Conservation (phyloP, 768 basidiomycete species). For the Porphyrellus cyaneotinctus region DNA sequence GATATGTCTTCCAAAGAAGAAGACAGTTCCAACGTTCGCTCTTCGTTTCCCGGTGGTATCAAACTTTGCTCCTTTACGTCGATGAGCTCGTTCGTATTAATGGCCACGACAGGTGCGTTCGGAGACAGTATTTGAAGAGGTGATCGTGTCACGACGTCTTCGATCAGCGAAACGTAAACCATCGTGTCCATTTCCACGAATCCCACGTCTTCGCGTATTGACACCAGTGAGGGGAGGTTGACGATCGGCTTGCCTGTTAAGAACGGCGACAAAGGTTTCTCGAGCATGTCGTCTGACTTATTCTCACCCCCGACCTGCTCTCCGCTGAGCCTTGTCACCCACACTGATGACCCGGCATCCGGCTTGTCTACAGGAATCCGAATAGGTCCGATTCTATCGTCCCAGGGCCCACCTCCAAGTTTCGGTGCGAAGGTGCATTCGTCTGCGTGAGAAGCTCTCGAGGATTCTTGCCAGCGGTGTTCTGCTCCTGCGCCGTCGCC, state of each 20-base stretch:
- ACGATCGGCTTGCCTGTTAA: not conserved
- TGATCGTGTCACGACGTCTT: constrained; percentile 13
- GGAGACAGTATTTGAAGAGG: constrained; percentile 6
- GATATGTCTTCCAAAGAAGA: not conserved
- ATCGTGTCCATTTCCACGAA: not conserved
- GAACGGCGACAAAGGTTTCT: not conserved
- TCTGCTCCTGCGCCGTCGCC: not conserved
- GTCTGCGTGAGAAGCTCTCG: not conserved
- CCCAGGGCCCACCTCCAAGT: not conserved
- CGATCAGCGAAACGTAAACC: not conserved
- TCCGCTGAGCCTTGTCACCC: not conserved
- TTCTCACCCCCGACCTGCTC: not conserved
- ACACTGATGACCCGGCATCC: not conserved
- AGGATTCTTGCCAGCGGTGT: not conserved
- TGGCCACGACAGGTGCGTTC: not conserved
- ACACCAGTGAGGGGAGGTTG: constrained; percentile 14
- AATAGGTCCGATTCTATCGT: not conserved
- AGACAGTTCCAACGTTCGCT: not conserved
- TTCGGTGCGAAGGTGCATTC: not conserved
- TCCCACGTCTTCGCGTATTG: not conserved
- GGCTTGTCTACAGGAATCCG: not conserved
- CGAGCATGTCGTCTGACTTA: not conserved
- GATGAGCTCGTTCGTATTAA: not conserved
- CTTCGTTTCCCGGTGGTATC: not conserved
- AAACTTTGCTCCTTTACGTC: not conserved